These are phyloP conservation scores for Phaeosphaeriaceae sp. DNA, from an alignment of 2,329 filamentous ascomycete species.

Conservation along the genomic window DNA sequence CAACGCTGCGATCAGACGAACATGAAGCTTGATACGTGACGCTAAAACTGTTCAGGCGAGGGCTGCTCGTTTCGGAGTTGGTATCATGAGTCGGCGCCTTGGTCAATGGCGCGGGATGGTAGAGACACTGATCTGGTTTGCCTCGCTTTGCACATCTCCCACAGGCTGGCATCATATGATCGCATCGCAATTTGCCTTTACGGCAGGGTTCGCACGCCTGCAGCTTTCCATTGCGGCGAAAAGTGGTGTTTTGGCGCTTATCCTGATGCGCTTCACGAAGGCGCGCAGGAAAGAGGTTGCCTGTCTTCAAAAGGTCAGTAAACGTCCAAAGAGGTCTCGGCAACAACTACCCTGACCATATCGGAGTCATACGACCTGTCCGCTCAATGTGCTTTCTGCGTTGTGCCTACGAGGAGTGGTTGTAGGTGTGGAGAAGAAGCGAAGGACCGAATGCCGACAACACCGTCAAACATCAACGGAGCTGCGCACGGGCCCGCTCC, in stretches of 20 bases:
- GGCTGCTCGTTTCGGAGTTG: constrained; percentile 15
- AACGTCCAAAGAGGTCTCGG: no score
- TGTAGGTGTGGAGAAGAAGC: neutral
- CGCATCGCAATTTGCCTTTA: constrained; percentile 45
- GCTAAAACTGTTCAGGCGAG: constrained; percentile 10
- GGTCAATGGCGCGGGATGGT: constrained; percentile 47
- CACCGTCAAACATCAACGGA: no score
- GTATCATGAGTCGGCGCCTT: constrained; percentile 25
- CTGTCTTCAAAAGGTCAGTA: constrained; percentile 23
- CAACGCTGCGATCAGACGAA: neutral
- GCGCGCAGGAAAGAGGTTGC: constrained; percentile 39
- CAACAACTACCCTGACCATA: constrained; percentile 2
- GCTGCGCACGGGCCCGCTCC: no score
- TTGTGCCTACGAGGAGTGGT: neutral
- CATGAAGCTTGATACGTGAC: constrained; percentile 6
- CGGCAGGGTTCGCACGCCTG: constrained; percentile 49
- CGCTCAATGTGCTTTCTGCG: neutral
- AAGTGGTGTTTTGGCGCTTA: constrained; percentile 34
- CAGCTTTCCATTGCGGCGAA: constrained; percentile 48
- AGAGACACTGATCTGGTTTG: constrained; percentile 41
- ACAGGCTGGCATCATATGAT: constrained; percentile 46
- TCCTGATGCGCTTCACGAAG: constrained; percentile 35
- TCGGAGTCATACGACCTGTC: neutral
- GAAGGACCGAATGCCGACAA: no score
- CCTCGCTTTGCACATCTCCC: constrained; percentile 38